These are phyloP conservation scores for Oryza officinalis DNA, from an alignment of 176 grass and related monocot species.

Conservation along the genomic window DNA sequence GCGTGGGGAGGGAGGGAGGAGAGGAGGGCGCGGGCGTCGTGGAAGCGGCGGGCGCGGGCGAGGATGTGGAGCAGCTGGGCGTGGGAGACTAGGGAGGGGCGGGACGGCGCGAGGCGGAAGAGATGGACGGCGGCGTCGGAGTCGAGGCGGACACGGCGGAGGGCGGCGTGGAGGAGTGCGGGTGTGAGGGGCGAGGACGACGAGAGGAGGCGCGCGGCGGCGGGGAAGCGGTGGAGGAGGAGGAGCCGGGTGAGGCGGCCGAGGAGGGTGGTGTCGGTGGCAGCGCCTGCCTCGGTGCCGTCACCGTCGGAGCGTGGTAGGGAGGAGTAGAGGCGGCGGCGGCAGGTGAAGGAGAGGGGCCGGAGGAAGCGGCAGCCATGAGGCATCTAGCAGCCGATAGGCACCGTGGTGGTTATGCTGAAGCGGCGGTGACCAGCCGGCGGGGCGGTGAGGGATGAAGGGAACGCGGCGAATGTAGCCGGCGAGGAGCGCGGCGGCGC, in stretches of 20 bases:
- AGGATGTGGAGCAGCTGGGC: slow-evolving; percentile 83
- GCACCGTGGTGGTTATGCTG: neutral
- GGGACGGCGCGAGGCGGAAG: slow-evolving; percentile 60
- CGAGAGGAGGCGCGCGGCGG: slow-evolving; percentile 55
- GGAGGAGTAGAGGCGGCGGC: slow-evolving; percentile 41
- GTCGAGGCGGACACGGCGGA: slow-evolving; percentile 71
- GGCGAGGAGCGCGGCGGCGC: neutral
- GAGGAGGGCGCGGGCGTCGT: slow-evolving; percentile 50
- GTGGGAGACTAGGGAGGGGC: slow-evolving; percentile 54
- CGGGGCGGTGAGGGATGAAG: neutral
- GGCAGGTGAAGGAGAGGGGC: slow-evolving; percentile 12
- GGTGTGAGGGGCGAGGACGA: slow-evolving; percentile 45
- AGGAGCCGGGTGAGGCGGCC: slow-evolving; percentile 79
- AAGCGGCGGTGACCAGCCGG: neutral
- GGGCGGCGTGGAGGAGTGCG: slow-evolving; percentile 60
- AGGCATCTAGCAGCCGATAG: slow-evolving; percentile 27
- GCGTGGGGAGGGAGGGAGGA: slow-evolving; percentile 41
- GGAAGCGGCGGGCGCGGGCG: slow-evolving; percentile 58
- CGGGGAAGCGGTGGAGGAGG: slow-evolving; percentile 71
- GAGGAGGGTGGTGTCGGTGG: slow-evolving; percentile 40
- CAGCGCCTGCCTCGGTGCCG: neutral
- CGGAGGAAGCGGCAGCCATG: slow-evolving; percentile 26
- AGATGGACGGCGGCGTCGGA: slow-evolving; percentile 53
- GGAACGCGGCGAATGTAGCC: neutral
- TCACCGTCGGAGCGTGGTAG: neutral